These are phyloP conservation scores for Penicillium bialowiezense DNA, from an alignment of 495 filamentous ascomycete species.

Conservation along the genomic window DNA sequence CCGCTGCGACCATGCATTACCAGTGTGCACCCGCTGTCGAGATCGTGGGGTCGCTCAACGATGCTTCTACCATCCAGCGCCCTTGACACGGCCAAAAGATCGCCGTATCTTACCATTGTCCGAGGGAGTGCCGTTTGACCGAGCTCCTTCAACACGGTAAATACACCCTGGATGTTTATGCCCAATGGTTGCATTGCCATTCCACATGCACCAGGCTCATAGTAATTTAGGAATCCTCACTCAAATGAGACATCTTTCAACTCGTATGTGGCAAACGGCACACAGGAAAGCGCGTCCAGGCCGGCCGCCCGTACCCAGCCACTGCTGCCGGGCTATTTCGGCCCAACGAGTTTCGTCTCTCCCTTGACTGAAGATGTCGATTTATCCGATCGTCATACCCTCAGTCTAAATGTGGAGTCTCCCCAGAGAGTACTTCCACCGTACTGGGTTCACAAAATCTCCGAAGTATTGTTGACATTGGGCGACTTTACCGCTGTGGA, in stretches of 20 bases:
- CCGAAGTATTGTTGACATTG: slow-evolving; percentile 17
- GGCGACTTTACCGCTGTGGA: slow-evolving; percentile 20
- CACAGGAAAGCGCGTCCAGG: background rate
- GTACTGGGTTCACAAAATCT: slow-evolving; percentile 26
- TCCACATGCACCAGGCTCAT: background rate
- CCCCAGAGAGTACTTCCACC: slow-evolving; percentile 16
- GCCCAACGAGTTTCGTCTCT: slow-evolving; percentile 32
- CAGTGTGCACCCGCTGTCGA: slow-evolving; percentile 27
- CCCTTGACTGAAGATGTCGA: slow-evolving; percentile 19
- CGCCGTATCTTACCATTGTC: slow-evolving; percentile 9
- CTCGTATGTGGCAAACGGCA: background rate
- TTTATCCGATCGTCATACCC: slow-evolving; percentile 9
- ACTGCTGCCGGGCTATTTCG: slow-evolving; percentile 28
- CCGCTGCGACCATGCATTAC: slow-evolving; percentile 43
- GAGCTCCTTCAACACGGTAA: slow-evolving; percentile 8
- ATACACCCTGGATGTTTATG: background rate
- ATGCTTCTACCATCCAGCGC: slow-evolving; percentile 42
- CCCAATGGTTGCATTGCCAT: background rate
- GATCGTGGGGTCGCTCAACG: slow-evolving; percentile 20
- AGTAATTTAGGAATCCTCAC: slow-evolving; percentile 2
- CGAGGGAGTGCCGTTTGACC: slow-evolving; percentile 14
- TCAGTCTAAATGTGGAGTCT: slow-evolving; percentile 4
- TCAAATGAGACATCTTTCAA: slow-evolving; percentile 6
- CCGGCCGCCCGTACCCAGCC: slow-evolving; percentile 9
- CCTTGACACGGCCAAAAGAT: slow-evolving; percentile 23